These are phyloP conservation scores for Pyracantha coccinea DNA, from an alignment of 331 rosid species.

Conservation along the genomic window DNA sequence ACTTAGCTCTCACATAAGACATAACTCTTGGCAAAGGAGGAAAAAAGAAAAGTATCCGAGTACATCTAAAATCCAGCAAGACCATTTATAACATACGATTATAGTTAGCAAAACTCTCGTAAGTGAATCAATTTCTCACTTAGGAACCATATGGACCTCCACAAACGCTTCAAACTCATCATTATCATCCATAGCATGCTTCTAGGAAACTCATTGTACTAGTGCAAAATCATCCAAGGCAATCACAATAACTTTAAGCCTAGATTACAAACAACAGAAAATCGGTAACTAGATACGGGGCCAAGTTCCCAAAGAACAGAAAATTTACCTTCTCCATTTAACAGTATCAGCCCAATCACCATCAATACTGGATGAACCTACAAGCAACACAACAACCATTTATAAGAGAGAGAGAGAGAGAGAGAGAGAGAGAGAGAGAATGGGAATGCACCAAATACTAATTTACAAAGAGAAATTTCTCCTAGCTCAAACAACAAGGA, in stretches of 20 bases:
- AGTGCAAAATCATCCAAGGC: background rate
- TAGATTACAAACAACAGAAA: background rate
- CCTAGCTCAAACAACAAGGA: background rate
- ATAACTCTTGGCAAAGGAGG: background rate
- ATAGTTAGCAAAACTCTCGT: no score
- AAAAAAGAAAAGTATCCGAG: background rate
- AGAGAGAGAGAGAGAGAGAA: background rate
- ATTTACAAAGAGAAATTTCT: background rate
- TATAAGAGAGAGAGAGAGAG: background rate
- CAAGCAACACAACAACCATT: constrained; percentile 2
- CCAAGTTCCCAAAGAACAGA: background rate
- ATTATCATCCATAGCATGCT: background rate
- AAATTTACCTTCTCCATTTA: constrained; percentile 73
- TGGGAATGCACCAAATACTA: background rate
- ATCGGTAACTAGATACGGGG: background rate
- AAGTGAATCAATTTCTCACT: no score
- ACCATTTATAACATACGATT: background rate
- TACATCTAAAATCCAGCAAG: background rate
- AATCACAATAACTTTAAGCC: background rate
- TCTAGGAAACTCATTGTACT: background rate
- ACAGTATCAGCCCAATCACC: constrained; percentile 42
- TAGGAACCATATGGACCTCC: no score
- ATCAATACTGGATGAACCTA: constrained; percentile 57
- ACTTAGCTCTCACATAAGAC: background rate
- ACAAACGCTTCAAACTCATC: background rate